Percentiles rank a stretch among this genome's conserved stretches.
These are phyloP conservation scores for Ceraceosorus guamensis DNA, from an alignment of 1,284 basidiomycete genomes.

Conservation along the genomic window DNA sequence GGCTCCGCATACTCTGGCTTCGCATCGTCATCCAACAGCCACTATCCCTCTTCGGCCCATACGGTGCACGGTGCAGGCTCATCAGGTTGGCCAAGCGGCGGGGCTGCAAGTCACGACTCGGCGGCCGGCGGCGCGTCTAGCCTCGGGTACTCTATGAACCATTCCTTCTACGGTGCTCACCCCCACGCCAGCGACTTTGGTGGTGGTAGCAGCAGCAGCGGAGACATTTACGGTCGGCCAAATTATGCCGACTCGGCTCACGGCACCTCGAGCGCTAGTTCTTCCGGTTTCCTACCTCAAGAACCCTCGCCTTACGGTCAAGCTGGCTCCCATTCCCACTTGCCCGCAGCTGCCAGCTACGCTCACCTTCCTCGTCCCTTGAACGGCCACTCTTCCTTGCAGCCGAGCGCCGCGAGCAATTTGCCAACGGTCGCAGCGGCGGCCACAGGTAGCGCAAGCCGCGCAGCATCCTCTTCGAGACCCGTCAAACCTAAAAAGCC, in stretches of 20 bases:
- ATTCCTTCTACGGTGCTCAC: too few species aligned
- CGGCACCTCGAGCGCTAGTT: too few species aligned
- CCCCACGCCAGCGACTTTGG: background rate
- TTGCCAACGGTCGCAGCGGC: background rate
- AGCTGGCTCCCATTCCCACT: background rate
- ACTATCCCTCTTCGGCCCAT: too few species aligned
- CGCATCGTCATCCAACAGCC: too few species aligned
- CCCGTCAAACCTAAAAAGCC: background rate
- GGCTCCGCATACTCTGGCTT: too few species aligned
- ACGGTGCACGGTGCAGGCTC: too few species aligned
- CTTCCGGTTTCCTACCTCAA: background rate
- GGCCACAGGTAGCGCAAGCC: background rate
- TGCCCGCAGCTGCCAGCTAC: background rate
- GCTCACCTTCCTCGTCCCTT: background rate
- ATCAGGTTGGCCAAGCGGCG: too few species aligned
- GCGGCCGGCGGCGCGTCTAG: too few species aligned
- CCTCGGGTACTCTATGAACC: too few species aligned
- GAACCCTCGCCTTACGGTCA: background rate
- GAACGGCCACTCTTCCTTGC: background rate
- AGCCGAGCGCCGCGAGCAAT: background rate
- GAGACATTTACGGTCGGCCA: background rate
- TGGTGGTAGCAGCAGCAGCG: background rate
- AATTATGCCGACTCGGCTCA: background rate
- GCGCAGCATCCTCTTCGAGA: too few species aligned
- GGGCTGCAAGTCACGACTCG: too few species aligned